Evolutionary conservation across 352 stramenopile species (phyloP), one percentile per base, ranked within the genome.

Genomic region (Thraustotheca clavata): DNA sequence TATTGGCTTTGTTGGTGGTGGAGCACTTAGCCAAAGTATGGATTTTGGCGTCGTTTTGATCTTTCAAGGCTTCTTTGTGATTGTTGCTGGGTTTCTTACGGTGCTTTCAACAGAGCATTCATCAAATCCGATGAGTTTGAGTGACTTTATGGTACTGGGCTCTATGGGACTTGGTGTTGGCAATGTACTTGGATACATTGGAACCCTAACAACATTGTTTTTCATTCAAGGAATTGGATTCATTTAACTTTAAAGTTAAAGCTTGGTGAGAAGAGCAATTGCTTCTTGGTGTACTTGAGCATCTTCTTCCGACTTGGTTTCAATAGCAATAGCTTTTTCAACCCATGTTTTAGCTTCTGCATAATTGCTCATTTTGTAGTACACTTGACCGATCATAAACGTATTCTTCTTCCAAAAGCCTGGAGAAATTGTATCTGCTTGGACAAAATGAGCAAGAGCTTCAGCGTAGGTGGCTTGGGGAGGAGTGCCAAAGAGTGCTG

Each of bases 381-480:
- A 87, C 32, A 88, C 80, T 46, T 92, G 76, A 14, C 85, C 83
- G 33, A 95, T 83, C 24, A 93, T 74, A 35, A 92, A 46, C 63
- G 82, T 71, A 67, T 91, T 91, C 67, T 88, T 88, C 71, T 92
- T 95, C 85, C 85, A 95, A 62, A 79, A 76, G 59, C 82, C 73
- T 0, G 85, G 80, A 14, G 77, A 67, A 31, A 95, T 69, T 29
- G 77, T 71, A 60, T 95, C 85, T 41, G 77, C 90, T 69, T 93
- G 76, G 18, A 88, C 67, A 36, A 95, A 73, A 59, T 86, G 90
- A 39, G 47, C 59, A 14, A 95, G 70, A 32, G 86, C 84, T 49
- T 95, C 83, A 36, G 91, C 75, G 66, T 91, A 95, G 33, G 85
- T 86, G 3, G 84, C 88, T 60, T 86, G 72, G 9, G 86, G 86